Base-by-base conservation (phyloP, 2,329 filamentous ascomycete genomes). In the Trichoderma breve region DNA sequence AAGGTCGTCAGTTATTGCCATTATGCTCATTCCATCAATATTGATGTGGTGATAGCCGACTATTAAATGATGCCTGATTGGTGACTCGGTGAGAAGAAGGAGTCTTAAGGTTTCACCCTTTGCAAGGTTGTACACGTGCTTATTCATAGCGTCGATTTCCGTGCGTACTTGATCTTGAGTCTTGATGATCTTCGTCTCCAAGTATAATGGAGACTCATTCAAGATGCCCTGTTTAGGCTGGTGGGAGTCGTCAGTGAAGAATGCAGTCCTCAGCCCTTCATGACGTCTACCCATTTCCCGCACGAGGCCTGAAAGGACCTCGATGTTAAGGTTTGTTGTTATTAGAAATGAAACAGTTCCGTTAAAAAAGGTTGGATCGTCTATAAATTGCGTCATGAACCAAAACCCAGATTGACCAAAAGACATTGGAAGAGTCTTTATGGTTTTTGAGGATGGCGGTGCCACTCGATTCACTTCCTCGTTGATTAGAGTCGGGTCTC, bases 21-120 rank as follows among this genome's bases (percentile, higher is more conserved):
- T 74, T 3, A 81, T 81, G 60, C 84, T 84, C 51, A 82, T 73
- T 1, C 83, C 85, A 73, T 89, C 87, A 79, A 88, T 82, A 36
- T 80, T 77, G 47, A 88, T 87, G 74, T 88, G 86, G 71, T 87
- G 86, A 60, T 80, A 81, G 1, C 78, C 78, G 5, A 88, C 60
- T 0, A 89, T 51, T 3, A 87, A 72, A 73, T 78, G 82, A 71
- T 86, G 82, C 1, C 67, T 0, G 21, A 76, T 75, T 0, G 78
- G 71, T 0, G 80, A 79, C 6, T 79, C 73, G 0, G 80, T 73
- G 6, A 85, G 74, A 4, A 84, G 75, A 6, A 75, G 30, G 2
- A 84, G 73, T 12, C 78, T 74, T 6, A 83, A 47, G 6, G 74
- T 43, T 3, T 82, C 73, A 11, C 82, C 81, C 6, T 47, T 47